Percentiles rank a stretch among this genome's conserved stretches.
These are phyloP conservation scores for Mangifera indica DNA, from an alignment of 345 rosid genomes.

Conservation along the genomic window DNA sequence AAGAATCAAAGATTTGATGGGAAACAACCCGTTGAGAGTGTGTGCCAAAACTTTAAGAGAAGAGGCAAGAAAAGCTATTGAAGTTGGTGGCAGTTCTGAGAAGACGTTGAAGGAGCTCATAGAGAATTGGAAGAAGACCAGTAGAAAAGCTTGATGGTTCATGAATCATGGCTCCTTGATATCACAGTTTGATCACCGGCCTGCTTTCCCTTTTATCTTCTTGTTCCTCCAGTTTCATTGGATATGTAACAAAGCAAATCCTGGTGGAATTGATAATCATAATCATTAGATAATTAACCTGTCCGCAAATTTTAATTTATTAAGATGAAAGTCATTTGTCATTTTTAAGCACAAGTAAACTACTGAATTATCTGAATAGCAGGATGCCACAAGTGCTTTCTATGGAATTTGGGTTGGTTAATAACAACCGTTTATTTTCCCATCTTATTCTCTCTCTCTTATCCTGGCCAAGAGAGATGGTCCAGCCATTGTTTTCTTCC, in stretches of 20 bases:
- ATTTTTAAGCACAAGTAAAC: no score
- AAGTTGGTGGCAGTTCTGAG: slow-evolving; percentile 28
- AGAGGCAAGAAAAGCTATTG: slow-evolving; percentile 33
- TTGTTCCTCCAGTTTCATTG: no score
- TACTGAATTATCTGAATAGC: background rate
- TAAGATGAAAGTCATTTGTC: no score
- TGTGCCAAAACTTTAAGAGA: slow-evolving; percentile 25
- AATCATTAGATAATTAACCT: no score
- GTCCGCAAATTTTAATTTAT: no score
- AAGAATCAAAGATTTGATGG: slow-evolving; percentile 36
- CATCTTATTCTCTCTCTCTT: background rate
- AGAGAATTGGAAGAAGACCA: background rate
- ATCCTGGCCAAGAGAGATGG: slow-evolving; percentile 18
- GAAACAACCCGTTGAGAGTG: slow-evolving; percentile 19
- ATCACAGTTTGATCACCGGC: no score
- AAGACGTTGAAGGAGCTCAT: slow-evolving; percentile 8
- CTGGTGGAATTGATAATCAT: no score
- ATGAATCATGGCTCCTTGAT: background rate
- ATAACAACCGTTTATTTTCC: slow-evolving; percentile 27
- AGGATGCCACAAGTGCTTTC: background rate
- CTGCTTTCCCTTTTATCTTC: no score
- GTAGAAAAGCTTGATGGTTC: background rate
- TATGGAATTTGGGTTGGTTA: slow-evolving; percentile 3
- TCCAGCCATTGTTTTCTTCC: slow-evolving; percentile 37
- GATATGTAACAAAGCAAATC: no score